Conservation (phyloP, 2,329 filamentous ascomycete species). For the Elsinoe australis region DNA sequence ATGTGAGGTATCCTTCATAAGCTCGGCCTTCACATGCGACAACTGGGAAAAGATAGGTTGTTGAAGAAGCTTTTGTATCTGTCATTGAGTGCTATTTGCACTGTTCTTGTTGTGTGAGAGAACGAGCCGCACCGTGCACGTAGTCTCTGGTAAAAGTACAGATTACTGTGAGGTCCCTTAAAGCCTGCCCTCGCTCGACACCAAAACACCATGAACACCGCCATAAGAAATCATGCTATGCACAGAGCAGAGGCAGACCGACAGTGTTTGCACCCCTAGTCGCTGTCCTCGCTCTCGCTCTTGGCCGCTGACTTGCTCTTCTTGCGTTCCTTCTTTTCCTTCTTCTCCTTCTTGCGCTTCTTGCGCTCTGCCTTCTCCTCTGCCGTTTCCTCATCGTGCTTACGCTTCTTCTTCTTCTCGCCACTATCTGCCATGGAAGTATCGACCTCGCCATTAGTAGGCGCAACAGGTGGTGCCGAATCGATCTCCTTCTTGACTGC, state of each 20-base stretch:
- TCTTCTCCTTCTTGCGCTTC: conserved; percentile 72
- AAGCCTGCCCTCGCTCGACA: not conserved
- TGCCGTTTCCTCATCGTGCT: conserved; percentile 39
- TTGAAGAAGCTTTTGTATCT: conserved; percentile 13
- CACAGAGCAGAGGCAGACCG: not conserved
- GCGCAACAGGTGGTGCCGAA: conserved; percentile 31
- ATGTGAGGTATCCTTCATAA: too few species aligned
- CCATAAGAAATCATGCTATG: conserved; percentile 8
- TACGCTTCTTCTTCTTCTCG: conserved; percentile 42
- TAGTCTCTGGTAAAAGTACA: conserved; percentile 5
- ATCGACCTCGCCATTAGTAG: conserved; percentile 24
- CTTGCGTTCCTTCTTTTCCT: conserved; percentile 71
- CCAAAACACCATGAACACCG: conserved; percentile 4
- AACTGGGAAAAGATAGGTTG: not conserved
- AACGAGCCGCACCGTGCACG: not conserved
- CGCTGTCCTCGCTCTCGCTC: conserved; percentile 34
- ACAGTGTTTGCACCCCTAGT: conserved; percentile 22
- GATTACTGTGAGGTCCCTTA: conserved; percentile 1
- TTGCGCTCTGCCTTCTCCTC: conserved; percentile 44
- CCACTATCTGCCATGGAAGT: conserved; percentile 21
- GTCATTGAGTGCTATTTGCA: too few species aligned
- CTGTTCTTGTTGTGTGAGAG: too few species aligned
- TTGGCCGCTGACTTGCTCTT: conserved; percentile 46
- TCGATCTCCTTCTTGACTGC: conserved; percentile 37
- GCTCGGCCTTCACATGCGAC: not conserved